phyloP scores from a whole-genome alignment of 768 basidiomycete genomes.

The Amanita rimosa region DNA sequence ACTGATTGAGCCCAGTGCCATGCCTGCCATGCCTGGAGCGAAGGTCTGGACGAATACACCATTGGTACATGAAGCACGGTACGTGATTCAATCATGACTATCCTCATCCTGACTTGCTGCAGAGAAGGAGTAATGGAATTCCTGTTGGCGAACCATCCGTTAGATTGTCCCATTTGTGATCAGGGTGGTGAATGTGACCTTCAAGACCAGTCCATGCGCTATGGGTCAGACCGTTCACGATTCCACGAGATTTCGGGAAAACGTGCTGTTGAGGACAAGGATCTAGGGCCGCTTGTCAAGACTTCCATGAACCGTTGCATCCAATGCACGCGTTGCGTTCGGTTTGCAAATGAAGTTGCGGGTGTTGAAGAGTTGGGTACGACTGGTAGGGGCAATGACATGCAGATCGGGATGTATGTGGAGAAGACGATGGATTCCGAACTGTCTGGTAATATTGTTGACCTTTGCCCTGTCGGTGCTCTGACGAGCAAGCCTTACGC shows the following conservation, averaged over 20 bases:
- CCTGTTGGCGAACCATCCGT: slow-evolving; percentile 91
- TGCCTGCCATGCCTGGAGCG: slow-evolving; percentile 93
- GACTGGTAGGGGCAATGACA: slow-evolving; percentile 93
- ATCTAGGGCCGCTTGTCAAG: slow-evolving; percentile 95
- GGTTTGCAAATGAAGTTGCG: slow-evolving; percentile 98
- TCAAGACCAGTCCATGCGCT: slow-evolving; percentile 99
- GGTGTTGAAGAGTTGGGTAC: slow-evolving; percentile 97
- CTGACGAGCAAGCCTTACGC: slow-evolving; percentile 98
- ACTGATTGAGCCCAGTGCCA: slow-evolving; percentile 46
- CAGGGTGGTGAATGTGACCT: slow-evolving; percentile 98
- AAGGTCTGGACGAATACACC: slow-evolving; percentile 93
- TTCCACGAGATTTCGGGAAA: slow-evolving; percentile 99
- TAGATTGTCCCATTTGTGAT: slow-evolving; percentile 98
- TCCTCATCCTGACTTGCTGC: slow-evolving; percentile 8
- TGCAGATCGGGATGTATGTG: slow-evolving; percentile 98
- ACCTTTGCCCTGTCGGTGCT: slow-evolving; percentile 97
- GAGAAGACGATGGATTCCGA: slow-evolving; percentile 98
- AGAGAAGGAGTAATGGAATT: slow-evolving; percentile 99
- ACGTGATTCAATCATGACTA: slow-evolving; percentile 4
- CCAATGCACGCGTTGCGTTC: slow-evolving; percentile 97
- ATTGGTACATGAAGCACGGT: slow-evolving; percentile 82
- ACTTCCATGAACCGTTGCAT: slow-evolving; percentile 99
- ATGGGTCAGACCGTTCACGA: slow-evolving; percentile 92
- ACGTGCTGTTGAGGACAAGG: slow-evolving; percentile 97
- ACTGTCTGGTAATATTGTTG: slow-evolving; percentile 92